Evolutionary conservation across 2,329 filamentous ascomycete species (phyloP).

Genomic region (Aureobasidium zeae): DNA sequence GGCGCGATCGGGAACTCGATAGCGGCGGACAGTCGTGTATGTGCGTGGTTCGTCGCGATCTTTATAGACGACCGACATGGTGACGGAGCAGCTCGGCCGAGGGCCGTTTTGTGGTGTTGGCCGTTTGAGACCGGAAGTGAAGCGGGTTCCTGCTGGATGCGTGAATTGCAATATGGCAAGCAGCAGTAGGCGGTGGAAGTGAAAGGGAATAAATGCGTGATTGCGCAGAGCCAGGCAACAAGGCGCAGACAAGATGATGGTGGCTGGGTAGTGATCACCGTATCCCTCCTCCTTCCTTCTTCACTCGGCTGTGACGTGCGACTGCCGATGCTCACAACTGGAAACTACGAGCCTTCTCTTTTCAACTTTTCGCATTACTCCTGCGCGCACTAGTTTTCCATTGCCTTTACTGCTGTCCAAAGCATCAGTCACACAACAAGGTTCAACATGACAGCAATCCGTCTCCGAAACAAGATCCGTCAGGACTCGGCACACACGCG

Average conservation of each 20-base stretch:
- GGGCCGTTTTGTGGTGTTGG: conserved; percentile 13
- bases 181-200: not conserved
- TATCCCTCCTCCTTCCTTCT: not conserved
- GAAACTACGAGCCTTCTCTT: too few species aligned
- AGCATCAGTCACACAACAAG: too few species aligned
- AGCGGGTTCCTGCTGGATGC: too few species aligned
- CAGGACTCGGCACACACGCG: too few species aligned
- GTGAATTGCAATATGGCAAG: not conserved
- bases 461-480: too few species aligned
- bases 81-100: conserved; percentile 9
- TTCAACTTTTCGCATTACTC: too few species aligned
- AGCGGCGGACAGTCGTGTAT: conserved; percentile 51
- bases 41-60: conserved; percentile 34
- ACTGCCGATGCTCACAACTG: too few species aligned
- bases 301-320: conserved; percentile 10
- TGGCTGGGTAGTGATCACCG: conserved; percentile 11
- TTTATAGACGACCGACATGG: conserved; percentile 39
- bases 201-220: not conserved
- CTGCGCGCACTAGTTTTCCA: too few species aligned
- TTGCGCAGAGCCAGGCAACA: conserved; percentile 10
- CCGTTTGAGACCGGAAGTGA: too few species aligned
- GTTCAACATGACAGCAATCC: too few species aligned
- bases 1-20: conserved; percentile 43
- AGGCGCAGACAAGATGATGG: conserved; percentile 8
- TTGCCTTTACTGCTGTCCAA: too few species aligned